Base-by-base conservation (phyloP, 192 early-diverging fungal species). In the Gorgonomyces haynaldii region DNA sequence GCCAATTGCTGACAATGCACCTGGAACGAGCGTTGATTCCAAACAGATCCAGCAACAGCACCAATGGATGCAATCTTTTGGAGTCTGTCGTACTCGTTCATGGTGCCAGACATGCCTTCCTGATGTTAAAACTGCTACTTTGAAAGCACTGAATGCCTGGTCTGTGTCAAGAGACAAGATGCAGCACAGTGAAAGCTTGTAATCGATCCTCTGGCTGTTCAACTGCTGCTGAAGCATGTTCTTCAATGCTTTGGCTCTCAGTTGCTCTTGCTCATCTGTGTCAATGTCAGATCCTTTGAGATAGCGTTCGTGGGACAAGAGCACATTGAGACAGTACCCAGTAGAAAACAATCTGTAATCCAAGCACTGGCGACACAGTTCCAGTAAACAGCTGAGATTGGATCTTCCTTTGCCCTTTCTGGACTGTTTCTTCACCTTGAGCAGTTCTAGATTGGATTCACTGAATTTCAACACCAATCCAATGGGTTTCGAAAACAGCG, bases 1-100 rank as follows among this genome's bases (percentile, higher is more conserved):
- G 73, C 76, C 12, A 80, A 57, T 1, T 71, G 42, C 34, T 66
- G 53, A 47, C 81, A 82, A 28, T 61, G 62, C 22, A 78, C 71
- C 36, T 74, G 70, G 30, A 84, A 66, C 2, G 61, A 59, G 9
- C 72, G 70, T 58, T 84, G 81, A 37, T 75, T 69, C 83, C 83
- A 86, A 3, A 74, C 65, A 2, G 60, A 46, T 34, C 69, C 76
- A 32, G 69, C 72, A 0, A 67, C 58, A 12, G 64, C 50, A 15
- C 83, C 83, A 45, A 86, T 60, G 3, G 58, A 50, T 1, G 78
- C 78, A 42, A 81, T 64, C 22, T 57, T 56, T 8, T 71, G 37
- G 4, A 67, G 41, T 21, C 62, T 42, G 12, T 55, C 34, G 42
- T 61, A 76, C 37, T 76, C 70, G 36, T 52, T 62, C 17, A 53